These are phyloP conservation scores for Candida ipomoeae DNA, from an alignment of 805 yeast species.

Conservation along the genomic window DNA sequence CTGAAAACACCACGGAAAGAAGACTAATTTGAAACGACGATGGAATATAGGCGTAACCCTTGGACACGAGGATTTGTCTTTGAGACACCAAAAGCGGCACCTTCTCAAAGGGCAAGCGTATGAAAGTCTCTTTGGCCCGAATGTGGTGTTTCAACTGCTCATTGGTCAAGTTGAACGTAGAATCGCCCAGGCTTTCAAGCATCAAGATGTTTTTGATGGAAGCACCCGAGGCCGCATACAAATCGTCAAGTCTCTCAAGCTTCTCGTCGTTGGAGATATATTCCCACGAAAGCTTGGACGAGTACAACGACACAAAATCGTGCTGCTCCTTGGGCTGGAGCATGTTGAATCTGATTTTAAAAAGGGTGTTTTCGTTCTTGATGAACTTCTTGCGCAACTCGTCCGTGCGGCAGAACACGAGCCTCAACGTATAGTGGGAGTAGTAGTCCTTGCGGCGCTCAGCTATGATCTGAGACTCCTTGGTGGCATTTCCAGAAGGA, in stretches of 20 bases:
- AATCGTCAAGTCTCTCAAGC: constrained; percentile 38
- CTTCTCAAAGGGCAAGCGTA: constrained; percentile 82
- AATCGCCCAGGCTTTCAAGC: constrained; percentile 26
- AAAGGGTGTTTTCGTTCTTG: constrained; percentile 68
- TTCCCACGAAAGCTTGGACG: constrained; percentile 67
- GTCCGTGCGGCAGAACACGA: constrained; percentile 84
- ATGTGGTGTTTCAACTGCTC: constrained; percentile 53
- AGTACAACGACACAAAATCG: constrained; percentile 54
- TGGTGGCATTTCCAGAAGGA: constrained; percentile 26
- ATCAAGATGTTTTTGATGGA: constrained; percentile 37
- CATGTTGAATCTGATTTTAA: constrained; percentile 65
- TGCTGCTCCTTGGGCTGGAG: constrained; percentile 64
- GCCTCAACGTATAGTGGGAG: constrained; percentile 81
- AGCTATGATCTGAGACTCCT: constrained; percentile 37
- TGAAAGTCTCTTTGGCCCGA: constrained; percentile 55
- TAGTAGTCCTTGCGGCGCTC: constrained; percentile 88
- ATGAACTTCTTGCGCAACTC: constrained; percentile 79
- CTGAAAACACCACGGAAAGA: constrained; percentile 63
- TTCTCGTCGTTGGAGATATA: constrained; percentile 64
- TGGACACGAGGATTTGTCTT: constrained; percentile 62
- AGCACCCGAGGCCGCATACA: constrained; percentile 53
- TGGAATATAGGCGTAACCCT: constrained; percentile 83
- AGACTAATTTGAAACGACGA: constrained; percentile 72
- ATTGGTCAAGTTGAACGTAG: constrained; percentile 31
- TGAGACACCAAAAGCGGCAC: constrained; percentile 72